A percentile compares a stretch with the other conserved stretches of the same genome.
phyloP scores from a whole-genome alignment of 2,329 filamentous ascomycete genomes.

The Colletotrichum euphorbiae region DNA sequence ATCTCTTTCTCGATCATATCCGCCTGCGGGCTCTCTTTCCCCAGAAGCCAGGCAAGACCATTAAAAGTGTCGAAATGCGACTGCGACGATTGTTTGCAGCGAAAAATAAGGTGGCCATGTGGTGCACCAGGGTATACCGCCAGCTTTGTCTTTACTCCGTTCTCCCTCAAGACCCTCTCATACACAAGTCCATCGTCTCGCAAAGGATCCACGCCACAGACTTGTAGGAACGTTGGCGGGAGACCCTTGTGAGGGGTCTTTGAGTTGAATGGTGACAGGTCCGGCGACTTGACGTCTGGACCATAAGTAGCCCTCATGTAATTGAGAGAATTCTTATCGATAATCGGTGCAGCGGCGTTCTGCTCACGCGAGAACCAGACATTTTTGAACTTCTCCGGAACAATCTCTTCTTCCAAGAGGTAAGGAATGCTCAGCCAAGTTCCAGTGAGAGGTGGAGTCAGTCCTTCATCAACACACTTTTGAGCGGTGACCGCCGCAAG shows the following conservation, averaged over 20 bases:
- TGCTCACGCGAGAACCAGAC: conserved; percentile 54
- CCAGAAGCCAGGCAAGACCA: conserved; percentile 1
- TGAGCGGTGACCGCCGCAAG: conserved; percentile 41
- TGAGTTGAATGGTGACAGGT: conserved; percentile 49
- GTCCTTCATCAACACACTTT: not conserved
- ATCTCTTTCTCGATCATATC: not conserved
- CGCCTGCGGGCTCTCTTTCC: not conserved
- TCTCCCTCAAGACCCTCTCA: conserved; percentile 57
- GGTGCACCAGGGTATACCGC: not conserved
- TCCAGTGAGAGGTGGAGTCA: conserved; percentile 4
- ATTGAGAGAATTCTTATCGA: conserved; percentile 45
- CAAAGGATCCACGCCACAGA: conserved; percentile 61
- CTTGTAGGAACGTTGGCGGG: conserved; percentile 61
- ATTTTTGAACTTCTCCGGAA: conserved; percentile 51
- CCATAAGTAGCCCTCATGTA: conserved; percentile 47
- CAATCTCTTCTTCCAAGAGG: conserved; percentile 16
- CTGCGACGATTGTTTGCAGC: not conserved
- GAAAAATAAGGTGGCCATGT: conserved; percentile 6
- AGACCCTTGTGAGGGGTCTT: conserved; percentile 48
- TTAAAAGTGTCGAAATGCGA: not conserved
- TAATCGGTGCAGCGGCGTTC: conserved; percentile 51
- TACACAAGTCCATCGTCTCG: conserved; percentile 66
- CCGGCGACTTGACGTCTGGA: conserved; percentile 45
- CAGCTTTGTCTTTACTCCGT: conserved; percentile 54
- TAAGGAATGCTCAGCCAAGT: conserved; percentile 21